Conservation (phyloP, 1,139 yeast genomes). For the Suhomyces terraborum region DNA sequence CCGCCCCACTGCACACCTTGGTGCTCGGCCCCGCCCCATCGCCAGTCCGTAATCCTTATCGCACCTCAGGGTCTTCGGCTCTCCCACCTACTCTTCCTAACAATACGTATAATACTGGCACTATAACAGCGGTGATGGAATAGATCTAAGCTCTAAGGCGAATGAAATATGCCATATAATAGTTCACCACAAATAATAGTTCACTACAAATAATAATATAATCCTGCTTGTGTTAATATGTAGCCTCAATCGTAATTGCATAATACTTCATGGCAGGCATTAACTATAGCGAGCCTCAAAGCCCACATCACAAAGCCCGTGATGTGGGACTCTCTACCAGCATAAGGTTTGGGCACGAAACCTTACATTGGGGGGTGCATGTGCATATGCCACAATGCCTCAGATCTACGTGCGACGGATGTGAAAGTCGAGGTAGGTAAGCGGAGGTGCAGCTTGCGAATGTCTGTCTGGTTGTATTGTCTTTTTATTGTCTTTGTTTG, state of each 20-base stretch:
- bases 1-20: too few species aligned
- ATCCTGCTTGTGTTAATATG: conserved; percentile 1
- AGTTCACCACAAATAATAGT: conserved; percentile 10
- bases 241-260: conserved; percentile 9
- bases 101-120: too few species aligned
- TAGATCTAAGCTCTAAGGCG: too few species aligned
- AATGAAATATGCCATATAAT: conserved; percentile 3
- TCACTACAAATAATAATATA: conserved; percentile 10
- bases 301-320: conserved; percentile 1
- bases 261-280: conserved; percentile 9
- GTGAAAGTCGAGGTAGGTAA: neutral
- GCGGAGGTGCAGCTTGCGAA: neutral
- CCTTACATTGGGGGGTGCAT: neutral
- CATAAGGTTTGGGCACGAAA: neutral
- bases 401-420: conserved; percentile 2
- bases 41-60: too few species aligned
- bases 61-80: too few species aligned
- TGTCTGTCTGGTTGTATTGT: neutral
- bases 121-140: too few species aligned
- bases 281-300: neutral
- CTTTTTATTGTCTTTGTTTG: too few species aligned
- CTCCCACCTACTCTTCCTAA: too few species aligned
- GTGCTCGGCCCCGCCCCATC: too few species aligned
- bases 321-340: conserved; percentile 1
- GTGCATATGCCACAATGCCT: conserved; percentile 2